Evolutionary conservation across 225 moss, liverwort and hornwort species (phyloP).

Genomic region (Climacium dendroides): DNA sequence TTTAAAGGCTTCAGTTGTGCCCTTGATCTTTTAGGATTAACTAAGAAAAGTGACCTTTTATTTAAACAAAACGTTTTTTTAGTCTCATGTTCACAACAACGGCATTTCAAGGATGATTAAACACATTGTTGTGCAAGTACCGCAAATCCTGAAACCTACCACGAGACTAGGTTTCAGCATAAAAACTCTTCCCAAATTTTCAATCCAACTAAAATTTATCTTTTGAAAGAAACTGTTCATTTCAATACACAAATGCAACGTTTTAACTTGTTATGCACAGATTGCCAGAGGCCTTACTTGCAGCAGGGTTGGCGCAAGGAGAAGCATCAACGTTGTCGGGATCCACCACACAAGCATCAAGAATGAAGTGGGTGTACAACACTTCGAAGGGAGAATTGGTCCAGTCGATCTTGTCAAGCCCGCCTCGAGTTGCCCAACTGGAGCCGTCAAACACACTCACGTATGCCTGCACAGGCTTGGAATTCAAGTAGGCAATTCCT

Average conservation of each 20-base stretch:
- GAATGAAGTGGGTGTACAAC: not conserved
- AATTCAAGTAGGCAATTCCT: conserved; percentile 11
- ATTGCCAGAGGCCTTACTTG: not conserved
- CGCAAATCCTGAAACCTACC: not conserved
- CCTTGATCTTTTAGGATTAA: not conserved
- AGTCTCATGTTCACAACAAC: too few species aligned
- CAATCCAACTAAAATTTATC: not conserved
- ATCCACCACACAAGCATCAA: conserved; percentile 25
- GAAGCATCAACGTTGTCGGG: not conserved
- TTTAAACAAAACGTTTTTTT: too few species aligned
- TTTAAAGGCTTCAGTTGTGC: too few species aligned
- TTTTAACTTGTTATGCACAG: not conserved
- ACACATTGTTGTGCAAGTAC: not conserved
- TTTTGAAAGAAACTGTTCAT: not conserved
- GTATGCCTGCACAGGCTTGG: conserved; percentile 2
- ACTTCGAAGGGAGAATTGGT: conserved; percentile 13
- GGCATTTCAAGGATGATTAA: not conserved
- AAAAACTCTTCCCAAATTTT: too few species aligned
- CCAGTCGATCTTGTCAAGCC: conserved; percentile 21
- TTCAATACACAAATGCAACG: not conserved
- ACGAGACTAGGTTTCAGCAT: not conserved
- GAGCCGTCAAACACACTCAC: conserved; percentile 40
- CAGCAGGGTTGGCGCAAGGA: not conserved
- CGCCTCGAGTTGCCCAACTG: conserved; percentile 36
- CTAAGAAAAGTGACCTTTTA: not conserved